Evolutionary conservation across 2,329 filamentous ascomycete genomes (phyloP).

Genomic region (Aphanoascus verrucosus): DNA sequence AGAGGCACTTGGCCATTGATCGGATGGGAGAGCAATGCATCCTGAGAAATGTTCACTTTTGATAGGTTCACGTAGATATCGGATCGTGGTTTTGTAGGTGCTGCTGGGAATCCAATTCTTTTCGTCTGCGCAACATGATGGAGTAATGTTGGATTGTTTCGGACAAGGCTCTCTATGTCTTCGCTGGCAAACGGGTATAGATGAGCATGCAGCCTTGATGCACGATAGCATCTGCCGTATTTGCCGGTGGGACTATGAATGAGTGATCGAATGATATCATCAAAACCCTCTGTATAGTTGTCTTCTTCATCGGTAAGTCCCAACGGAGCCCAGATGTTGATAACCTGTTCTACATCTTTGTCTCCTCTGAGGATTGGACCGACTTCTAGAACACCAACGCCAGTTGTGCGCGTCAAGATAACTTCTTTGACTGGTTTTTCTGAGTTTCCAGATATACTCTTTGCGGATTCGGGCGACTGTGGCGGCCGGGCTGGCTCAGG

Average conservation of each 20-base stretch:
- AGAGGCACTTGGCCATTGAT: constrained; percentile 73
- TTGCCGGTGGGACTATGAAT: constrained; percentile 61
- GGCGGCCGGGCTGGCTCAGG: constrained; percentile 21
- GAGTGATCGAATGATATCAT: constrained; percentile 62
- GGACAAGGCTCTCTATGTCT: constrained; percentile 71
- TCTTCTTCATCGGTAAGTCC: constrained; percentile 47
- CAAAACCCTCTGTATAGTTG: constrained; percentile 55
- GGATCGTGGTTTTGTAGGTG: constrained; percentile 74
- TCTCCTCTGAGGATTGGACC: constrained; percentile 62
- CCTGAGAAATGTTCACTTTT: constrained; percentile 63
- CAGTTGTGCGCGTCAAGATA: constrained; percentile 55
- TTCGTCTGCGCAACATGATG: constrained; percentile 69
- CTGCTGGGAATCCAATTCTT: constrained; percentile 89
- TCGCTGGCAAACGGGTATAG: constrained; percentile 65
- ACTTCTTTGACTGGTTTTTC: constrained; percentile 26
- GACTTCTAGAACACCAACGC: constrained; percentile 65
- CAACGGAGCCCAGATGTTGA: constrained; percentile 65
- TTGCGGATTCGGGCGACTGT: constrained; percentile 24
- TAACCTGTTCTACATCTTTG: constrained; percentile 62
- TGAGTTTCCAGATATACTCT: constrained; percentile 22
- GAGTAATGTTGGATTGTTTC: constrained; percentile 75
- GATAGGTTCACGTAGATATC: constrained; percentile 90
- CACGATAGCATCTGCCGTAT: constrained; percentile 60
- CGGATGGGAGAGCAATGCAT: constrained; percentile 53
- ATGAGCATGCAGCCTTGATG: constrained; percentile 69